Conservation (phyloP, 768 basidiomycete genomes). For the Phylloporus sp. region DNA sequence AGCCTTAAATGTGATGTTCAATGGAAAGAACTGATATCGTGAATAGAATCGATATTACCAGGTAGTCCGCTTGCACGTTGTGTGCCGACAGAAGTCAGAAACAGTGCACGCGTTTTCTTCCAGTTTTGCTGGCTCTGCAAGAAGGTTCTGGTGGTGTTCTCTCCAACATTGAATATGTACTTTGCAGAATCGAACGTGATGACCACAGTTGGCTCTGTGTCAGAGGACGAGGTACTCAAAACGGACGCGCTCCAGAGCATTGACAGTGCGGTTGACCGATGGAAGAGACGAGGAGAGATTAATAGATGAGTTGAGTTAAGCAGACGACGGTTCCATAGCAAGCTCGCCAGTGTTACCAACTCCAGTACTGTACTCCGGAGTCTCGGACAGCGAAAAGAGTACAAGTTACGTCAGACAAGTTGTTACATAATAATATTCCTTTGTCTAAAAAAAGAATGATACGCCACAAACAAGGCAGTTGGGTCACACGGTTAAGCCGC, state of each 20-base stretch:
- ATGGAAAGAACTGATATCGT: background rate
- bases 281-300: constrained; percentile 12
- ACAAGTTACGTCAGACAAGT: too few species aligned
- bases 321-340: constrained; percentile 23
- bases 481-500: too few species aligned
- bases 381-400: too few species aligned
- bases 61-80: constrained; percentile 68
- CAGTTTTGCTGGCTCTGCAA: constrained; percentile 63
- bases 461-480: too few species aligned
- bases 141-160: constrained; percentile 74
- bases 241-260: constrained; percentile 67
- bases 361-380: too few species aligned
- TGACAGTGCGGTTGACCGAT: constrained; percentile 11
- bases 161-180: constrained; percentile 87
- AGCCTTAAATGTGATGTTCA: constrained; percentile 39
- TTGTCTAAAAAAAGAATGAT: too few species aligned
- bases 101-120: constrained; percentile 65
- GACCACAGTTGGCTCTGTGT: constrained; percentile 78
- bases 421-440: too few species aligned
- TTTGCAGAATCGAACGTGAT: constrained; percentile 74
- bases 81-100: constrained; percentile 63
- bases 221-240: constrained; percentile 56
- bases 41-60: constrained; percentile 42
- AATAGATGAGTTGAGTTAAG: constrained; percentile 22
- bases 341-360: constrained; percentile 12